Percentiles rank a stretch among this genome's conserved stretches.
Evolutionary conservation across 139 green algal species (phyloP).

Genomic region (Astrephomene gubernaculifera): DNA sequence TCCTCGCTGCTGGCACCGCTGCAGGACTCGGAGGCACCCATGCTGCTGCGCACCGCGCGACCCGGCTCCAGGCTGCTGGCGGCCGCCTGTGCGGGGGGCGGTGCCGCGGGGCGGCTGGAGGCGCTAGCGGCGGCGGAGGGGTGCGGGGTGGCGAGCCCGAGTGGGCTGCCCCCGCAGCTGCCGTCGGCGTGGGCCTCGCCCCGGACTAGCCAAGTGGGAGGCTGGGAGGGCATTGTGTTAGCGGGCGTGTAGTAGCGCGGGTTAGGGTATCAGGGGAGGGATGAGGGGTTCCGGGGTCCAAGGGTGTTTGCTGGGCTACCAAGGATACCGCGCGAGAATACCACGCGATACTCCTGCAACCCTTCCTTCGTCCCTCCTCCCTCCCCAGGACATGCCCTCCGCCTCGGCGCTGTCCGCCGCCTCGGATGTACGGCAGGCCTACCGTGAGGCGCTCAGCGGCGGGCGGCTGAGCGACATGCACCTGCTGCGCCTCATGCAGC

Average conservation of each 20-base stretch:
- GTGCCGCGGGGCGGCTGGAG: not conserved
- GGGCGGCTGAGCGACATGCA: slow-evolving; percentile 42
- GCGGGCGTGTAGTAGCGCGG: too few relatives aligned
- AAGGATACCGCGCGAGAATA: too few relatives aligned
- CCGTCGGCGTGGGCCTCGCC: not conserved
- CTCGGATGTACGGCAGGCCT: slow-evolving; percentile 43
- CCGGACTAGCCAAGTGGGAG: not conserved
- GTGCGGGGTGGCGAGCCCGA: not conserved
- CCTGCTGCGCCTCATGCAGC: slow-evolving; percentile 52
- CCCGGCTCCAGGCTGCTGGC: not conserved
- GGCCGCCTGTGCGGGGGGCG: not conserved
- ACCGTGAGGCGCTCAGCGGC: slow-evolving; percentile 42
- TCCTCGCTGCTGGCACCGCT: not conserved
- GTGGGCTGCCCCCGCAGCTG: not conserved
- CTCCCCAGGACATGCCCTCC: too few relatives aligned
- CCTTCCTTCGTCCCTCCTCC: too few relatives aligned
- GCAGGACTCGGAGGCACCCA: not conserved
- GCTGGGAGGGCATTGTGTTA: not conserved
- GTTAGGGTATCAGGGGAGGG: too few relatives aligned
- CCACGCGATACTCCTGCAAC: too few relatives aligned
- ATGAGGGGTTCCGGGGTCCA: too few relatives aligned
- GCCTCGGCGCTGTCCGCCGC: too few relatives aligned
- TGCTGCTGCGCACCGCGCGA: not conserved
- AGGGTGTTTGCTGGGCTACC: too few relatives aligned
- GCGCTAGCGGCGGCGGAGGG: not conserved